phyloP scores from a whole-genome alignment of 2,329 filamentous ascomycete genomes.

The Aspergillus carbonarius region DNA sequence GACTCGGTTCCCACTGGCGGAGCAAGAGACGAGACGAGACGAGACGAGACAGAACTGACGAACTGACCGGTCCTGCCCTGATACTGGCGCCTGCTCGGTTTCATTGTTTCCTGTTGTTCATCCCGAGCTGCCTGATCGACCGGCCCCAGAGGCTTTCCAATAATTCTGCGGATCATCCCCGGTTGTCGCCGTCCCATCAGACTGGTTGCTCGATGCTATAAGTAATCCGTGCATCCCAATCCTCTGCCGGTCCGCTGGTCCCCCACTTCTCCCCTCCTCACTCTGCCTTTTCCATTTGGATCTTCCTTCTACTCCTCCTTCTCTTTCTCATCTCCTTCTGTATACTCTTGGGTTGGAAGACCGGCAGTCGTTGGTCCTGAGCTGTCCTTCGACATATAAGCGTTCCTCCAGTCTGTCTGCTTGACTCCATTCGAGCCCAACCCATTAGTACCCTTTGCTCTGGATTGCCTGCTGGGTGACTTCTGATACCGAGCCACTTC shows the following conservation, averaged over 20 bases:
- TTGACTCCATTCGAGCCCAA: no score
- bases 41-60: not conserved
- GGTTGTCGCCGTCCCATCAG: not conserved
- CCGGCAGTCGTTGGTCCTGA: not conserved
- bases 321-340: not conserved
- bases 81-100: conserved; percentile 8
- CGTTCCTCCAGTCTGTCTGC: no score
- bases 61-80: not conserved
- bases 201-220: conserved; percentile 10
- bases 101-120: conserved; percentile 6
- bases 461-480: no score
- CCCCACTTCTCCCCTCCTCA: conserved; percentile 2
- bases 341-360: conserved; percentile 12
- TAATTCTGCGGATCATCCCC: conserved; percentile 11
- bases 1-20: not conserved
- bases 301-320: conserved; percentile 8
- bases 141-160: conserved; percentile 12
- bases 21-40: not conserved
- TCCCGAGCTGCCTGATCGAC: conserved; percentile 8
- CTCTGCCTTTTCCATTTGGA: not conserved
- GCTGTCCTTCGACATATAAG: no score
- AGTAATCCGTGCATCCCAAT: conserved; percentile 14
- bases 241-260: not conserved
- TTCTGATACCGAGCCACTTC: not conserved
- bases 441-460: no score